Conservation (phyloP, 306 rosid genomes). For the Purshia tridentata region DNA sequence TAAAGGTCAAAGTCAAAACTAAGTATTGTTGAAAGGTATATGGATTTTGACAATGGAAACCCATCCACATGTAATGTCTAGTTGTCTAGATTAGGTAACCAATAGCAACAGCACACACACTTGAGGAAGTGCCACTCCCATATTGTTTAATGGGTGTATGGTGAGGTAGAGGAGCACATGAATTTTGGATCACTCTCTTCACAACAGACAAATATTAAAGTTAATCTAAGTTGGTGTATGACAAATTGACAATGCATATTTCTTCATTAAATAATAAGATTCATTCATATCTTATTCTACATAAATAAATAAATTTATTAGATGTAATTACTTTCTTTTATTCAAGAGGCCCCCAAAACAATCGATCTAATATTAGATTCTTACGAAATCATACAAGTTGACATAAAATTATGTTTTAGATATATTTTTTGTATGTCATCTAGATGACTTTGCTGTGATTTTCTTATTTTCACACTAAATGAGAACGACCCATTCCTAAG, state of each 20-base stretch:
- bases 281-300: neutral
- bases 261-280: neutral
- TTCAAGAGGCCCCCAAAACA: neutral
- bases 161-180: slow-evolving; percentile 25
- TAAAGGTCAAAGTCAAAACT: too few relatives aligned
- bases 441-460: too few relatives aligned
- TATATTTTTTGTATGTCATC: too few relatives aligned
- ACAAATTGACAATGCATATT: neutral
- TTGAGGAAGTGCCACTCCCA: slow-evolving; percentile 10
- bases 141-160: slow-evolving; percentile 29
- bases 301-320: neutral
- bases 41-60: slow-evolving; percentile 1
- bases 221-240: neutral
- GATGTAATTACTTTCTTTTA: neutral
- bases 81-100: too few relatives aligned
- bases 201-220: slow-evolving; percentile 3
- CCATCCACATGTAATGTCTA: slow-evolving; percentile 36
- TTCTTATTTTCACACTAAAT: too few relatives aligned
- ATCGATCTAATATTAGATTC: neutral
- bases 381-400: too few relatives aligned
- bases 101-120: neutral
- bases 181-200: slow-evolving; percentile 9
- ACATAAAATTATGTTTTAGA: too few relatives aligned
- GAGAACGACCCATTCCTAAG: too few relatives aligned
- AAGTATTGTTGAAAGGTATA: too few relatives aligned